Conservation (phyloP, 805 yeast species). For the Isabelozyma pseudorhagii region DNA sequence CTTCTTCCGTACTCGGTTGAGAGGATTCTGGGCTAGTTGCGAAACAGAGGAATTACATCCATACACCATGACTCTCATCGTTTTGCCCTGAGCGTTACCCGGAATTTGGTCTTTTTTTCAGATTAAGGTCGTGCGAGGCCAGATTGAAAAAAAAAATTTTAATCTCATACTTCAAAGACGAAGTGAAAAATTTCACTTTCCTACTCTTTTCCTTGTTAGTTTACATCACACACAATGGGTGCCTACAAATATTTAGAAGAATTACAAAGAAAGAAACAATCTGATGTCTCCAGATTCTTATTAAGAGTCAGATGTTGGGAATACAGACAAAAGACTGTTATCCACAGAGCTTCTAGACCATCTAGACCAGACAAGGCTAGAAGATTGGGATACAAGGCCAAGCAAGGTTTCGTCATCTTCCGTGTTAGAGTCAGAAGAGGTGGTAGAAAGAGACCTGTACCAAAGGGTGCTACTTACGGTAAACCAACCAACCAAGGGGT, state of each 20-base stretch:
- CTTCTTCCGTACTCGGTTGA: no score
- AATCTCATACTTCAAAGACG: not conserved
- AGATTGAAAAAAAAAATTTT: not conserved
- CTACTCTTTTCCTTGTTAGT: not conserved
- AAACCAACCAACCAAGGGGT: slow-evolving; percentile 99
- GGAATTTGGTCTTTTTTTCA: not conserved
- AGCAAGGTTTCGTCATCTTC: slow-evolving; percentile 99
- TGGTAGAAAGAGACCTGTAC: slow-evolving; percentile 99
- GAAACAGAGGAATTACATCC: not conserved
- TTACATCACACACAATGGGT: slow-evolving; percentile 64
- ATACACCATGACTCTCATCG: not conserved
- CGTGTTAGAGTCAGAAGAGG: slow-evolving; percentile 99
- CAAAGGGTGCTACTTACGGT: slow-evolving; percentile 99
- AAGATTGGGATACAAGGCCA: slow-evolving; percentile 99
- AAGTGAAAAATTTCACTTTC: not conserved
- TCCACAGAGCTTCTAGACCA: slow-evolving; percentile 98
- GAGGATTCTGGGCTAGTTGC: no score
- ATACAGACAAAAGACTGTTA: slow-evolving; percentile 97
- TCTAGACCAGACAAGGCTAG: slow-evolving; percentile 99
- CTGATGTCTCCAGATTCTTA: slow-evolving; percentile 98
- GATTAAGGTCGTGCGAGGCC: not conserved
- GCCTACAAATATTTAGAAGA: slow-evolving; percentile 99
- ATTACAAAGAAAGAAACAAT: slow-evolving; percentile 99
- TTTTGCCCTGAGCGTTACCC: not conserved
- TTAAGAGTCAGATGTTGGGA: slow-evolving; percentile 99